Base-by-base conservation (phyloP, 2,329 filamentous ascomycete genomes). In the Colletotrichum musae region DNA sequence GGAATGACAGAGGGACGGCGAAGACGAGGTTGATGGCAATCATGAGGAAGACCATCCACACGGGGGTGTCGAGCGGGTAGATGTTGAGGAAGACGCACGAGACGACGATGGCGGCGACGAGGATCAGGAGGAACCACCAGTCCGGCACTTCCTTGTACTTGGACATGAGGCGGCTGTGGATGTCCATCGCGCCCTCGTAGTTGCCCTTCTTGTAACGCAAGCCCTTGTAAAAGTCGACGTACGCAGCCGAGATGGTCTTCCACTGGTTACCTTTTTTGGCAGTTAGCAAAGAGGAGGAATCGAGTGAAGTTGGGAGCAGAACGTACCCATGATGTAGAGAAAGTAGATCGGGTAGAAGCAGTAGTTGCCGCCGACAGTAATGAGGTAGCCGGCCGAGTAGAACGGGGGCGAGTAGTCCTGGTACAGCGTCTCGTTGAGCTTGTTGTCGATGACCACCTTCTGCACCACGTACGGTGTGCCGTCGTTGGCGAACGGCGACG, bases 41-140 rank as follows among this genome's bases (percentile, higher is more conserved):
- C 36, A 78, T 75, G 28, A 77, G 74, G 54, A 79, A 77, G 3
- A 78, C 73, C 6, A 74, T 73, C 76, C 76, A 78, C 5, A 76
- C 71, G 2, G 77, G 77, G 2, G 75, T 78, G 51, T 75, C 72
- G 0, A 77, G 72, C 26, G 73, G 75, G 67, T 74, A 79, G 18
- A 75, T 67, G 4, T 64, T 72, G 2, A 80, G 72, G 54, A 77
- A 74, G 59, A 81, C 70, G 48, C 80, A 74, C 5, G 78, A 76
- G 21, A 81, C 76, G 26, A 80, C 72, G 63, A 81, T 75, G 60
- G 78, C 75, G 50, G 43, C 70, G 21, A 76, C 68, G 4, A 84
- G 76, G 50, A 84, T 82, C 41, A 79, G 39, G 6, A 84, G 72
- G 72, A 83, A 84, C 84, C 83, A 86, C 84, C 84, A 86, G 64